phyloP scores from a whole-genome alignment of 1,284 basidiomycete species.

The Ustilago xerochloae region DNA sequence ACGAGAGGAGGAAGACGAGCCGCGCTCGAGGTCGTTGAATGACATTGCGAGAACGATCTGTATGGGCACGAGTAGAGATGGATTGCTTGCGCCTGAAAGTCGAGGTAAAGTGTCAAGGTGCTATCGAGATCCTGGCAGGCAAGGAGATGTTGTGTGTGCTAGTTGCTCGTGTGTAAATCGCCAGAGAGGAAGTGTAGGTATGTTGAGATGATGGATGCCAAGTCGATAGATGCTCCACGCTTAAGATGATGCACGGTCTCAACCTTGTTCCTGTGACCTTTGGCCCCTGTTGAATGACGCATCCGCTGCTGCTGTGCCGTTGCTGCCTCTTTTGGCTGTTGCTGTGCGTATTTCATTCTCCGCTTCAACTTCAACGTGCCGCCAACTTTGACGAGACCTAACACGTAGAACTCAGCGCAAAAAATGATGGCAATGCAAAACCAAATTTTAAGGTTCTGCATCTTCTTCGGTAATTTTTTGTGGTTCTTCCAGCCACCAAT shows the following conservation, averaged over 20 bases:
- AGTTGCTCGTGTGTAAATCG: not conserved
- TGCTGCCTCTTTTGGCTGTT: not conserved
- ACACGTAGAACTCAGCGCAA: not conserved
- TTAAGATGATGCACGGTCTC: too few relatives aligned
- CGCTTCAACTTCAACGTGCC: constrained; percentile 3
- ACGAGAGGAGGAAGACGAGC: constrained; percentile 44
- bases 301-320: constrained; percentile 17
- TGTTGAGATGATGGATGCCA: constrained; percentile 12
- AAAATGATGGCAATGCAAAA: not conserved
- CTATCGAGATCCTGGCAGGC: too few relatives aligned
- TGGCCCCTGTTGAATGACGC: constrained; percentile 40
- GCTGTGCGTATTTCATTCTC: constrained; percentile 9
- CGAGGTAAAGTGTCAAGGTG: too few relatives aligned
- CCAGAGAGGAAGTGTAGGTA: not conserved
- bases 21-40: constrained; percentile 72
- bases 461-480: not conserved
- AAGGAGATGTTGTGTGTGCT: too few relatives aligned
- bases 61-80: too few relatives aligned
- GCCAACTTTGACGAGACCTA: not conserved
- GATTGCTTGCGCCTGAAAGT: too few relatives aligned
- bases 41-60: constrained; percentile 69
- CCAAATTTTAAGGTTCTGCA: constrained; percentile 1
- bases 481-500: not conserved
- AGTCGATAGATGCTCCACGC: too few relatives aligned
- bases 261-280: too few relatives aligned